phyloP scores from a whole-genome alignment of 345 rosid species.

The Camelina laxa region DNA sequence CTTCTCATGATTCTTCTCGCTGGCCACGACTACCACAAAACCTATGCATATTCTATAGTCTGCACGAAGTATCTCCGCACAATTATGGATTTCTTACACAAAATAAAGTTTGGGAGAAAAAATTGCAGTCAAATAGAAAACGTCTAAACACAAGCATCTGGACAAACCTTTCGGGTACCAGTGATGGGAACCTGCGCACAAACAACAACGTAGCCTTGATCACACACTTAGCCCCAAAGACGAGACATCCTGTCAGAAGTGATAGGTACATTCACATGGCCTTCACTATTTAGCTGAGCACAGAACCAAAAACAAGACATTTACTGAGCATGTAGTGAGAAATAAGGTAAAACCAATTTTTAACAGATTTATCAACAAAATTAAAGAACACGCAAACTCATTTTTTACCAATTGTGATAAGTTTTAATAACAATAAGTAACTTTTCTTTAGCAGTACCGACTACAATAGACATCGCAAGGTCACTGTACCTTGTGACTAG shows the following conservation, averaged over 20 bases:
- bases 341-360: not conserved
- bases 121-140: conserved; percentile 8
- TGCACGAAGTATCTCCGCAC: conserved; percentile 38
- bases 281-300: conserved; percentile 69
- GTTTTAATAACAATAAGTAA: not conserved
- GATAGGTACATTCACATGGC: conserved; percentile 73
- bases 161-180: conserved; percentile 29
- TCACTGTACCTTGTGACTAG: conserved; percentile 31
- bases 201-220: conserved; percentile 53
- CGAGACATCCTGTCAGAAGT: conserved; percentile 82
- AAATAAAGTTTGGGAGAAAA: conserved; percentile 2
- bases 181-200: not conserved
- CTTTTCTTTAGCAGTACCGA: not conserved
- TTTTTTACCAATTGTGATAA: not conserved
- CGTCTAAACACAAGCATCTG: conserved; percentile 52
- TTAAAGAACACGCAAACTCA: not conserved
- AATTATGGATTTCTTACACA: conserved; percentile 20
- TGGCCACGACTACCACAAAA: conserved; percentile 50
- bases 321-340: conserved; percentile 20
- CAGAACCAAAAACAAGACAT: conserved; percentile 42
- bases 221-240: conserved; percentile 75
- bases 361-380: conserved; percentile 22
- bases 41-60: conserved; percentile 57
- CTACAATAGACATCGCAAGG: conserved; percentile 34
- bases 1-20: conserved; percentile 41